A percentile compares a stretch with the other conserved stretches of the same genome.
These are phyloP conservation scores for Lantana camara DNA, from an alignment of 257 asterid genomes.

Conservation along the genomic window DNA sequence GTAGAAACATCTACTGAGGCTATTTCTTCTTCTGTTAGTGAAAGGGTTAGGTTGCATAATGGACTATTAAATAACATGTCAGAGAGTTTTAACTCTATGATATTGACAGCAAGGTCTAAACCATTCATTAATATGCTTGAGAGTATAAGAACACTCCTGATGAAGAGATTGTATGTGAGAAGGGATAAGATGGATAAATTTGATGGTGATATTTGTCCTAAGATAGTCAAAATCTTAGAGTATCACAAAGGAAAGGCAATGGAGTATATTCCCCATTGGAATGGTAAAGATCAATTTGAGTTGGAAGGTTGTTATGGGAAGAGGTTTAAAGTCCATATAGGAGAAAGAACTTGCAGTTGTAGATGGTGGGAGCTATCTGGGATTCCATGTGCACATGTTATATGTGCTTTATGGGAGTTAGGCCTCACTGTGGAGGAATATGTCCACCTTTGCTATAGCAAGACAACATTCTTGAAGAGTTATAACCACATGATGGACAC, in stretches of 20 bases:
- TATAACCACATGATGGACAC: too few species aligned
- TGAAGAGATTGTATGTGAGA: not conserved
- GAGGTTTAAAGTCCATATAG: too few species aligned
- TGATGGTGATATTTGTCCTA: not conserved
- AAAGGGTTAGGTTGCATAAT: too few species aligned
- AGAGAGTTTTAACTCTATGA: not conserved
- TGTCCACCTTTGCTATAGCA: not conserved
- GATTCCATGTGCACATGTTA: not conserved
- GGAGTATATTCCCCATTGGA: too few species aligned
- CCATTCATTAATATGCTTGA: not conserved
- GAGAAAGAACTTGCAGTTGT: too few species aligned
- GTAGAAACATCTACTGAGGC: too few species aligned
- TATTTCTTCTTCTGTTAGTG: too few species aligned
- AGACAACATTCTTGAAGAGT: too few species aligned
- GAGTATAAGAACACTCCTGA: not conserved
- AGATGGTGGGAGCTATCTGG: too few species aligned
- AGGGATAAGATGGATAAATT: not conserved
- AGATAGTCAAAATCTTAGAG: not conserved
- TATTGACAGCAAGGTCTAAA: not conserved
- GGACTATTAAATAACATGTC: not conserved
- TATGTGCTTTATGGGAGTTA: not conserved
- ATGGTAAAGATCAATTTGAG: too few species aligned
- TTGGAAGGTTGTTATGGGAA: too few species aligned
- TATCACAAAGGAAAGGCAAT: not conserved
- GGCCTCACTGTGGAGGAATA: not conserved